Conservation (phyloP, 108 stramenopile species). For the Epithemia pelagica region DNA sequence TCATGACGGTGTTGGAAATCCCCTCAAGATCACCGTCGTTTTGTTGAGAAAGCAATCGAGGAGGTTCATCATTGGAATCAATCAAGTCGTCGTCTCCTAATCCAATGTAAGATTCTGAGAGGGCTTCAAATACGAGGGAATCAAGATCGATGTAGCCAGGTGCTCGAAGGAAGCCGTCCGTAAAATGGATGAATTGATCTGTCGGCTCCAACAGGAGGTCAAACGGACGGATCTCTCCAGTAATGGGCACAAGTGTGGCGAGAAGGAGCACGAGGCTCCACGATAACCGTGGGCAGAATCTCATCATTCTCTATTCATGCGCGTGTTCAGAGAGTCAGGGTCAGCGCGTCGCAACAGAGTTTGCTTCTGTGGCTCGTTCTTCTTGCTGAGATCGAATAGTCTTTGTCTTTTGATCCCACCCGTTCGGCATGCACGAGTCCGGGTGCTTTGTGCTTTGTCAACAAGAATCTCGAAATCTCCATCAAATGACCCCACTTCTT, state of each 20-base stretch:
- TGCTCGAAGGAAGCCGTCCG: slow-evolving; percentile 63
- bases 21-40: slow-evolving; percentile 12
- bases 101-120: slow-evolving; percentile 6
- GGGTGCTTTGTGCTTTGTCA: no score
- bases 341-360: no score
- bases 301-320: background rate
- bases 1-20: background rate
- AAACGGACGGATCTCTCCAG: slow-evolving; percentile 31
- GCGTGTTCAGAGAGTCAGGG: background rate
- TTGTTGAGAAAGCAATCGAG: background rate
- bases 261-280: background rate
- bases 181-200: slow-evolving; percentile 53
- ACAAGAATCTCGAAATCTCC: no score
- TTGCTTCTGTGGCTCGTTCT: no score
- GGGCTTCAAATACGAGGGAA: slow-evolving; percentile 34
- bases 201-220: slow-evolving; percentile 27
- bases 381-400: no score
- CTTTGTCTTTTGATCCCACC: no score
- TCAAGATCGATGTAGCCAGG: slow-evolving; percentile 77
- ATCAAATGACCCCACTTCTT: no score
- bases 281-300: background rate
- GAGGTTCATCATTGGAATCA: slow-evolving; percentile 3
- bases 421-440: no score
- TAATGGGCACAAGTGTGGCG: background rate
- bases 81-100: background rate